A percentile compares a stretch with the other conserved stretches of the same genome.
phyloP scores from a whole-genome alignment of 192 early-diverging fungal genomes.

The Backusella psychrophila region DNA sequence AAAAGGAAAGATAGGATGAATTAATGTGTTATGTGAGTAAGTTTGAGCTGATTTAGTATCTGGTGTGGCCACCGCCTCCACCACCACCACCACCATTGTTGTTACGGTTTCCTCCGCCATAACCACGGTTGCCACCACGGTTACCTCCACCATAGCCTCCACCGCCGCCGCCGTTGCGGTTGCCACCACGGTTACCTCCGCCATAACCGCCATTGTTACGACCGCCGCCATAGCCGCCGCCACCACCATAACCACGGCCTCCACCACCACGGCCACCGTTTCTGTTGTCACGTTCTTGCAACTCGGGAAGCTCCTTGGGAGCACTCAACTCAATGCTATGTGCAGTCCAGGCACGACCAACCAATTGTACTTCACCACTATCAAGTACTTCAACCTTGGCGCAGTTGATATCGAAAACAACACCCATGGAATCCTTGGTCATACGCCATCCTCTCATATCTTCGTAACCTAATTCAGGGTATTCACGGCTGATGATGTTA shows the following conservation, averaged over 20 bases:
- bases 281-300: constrained; percentile 54
- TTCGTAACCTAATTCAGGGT: constrained; percentile 69
- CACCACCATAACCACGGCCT: constrained; percentile 36
- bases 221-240: constrained; percentile 44
- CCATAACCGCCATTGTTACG: constrained; percentile 33
- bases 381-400: constrained; percentile 66
- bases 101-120: constrained; percentile 2
- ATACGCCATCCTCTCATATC: constrained; percentile 82
- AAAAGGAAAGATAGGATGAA: not conserved
- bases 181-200: constrained; percentile 33
- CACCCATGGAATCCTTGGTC: constrained; percentile 75
- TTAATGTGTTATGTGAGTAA: not conserved
- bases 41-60: not conserved
- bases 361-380: constrained; percentile 51
- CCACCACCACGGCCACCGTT: constrained; percentile 38
- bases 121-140: not conserved
- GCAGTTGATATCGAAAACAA: constrained; percentile 82
- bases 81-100: not conserved
- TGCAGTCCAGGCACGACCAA: constrained; percentile 70
- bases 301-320: constrained; percentile 74
- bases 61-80: not conserved
- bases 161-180: constrained; percentile 44
- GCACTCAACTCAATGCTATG: constrained; percentile 68
- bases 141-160: constrained; percentile 41
- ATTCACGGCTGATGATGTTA: constrained; percentile 66